Evolutionary conservation across 768 basidiomycete genomes (phyloP), one percentile per base, ranked within the genome.

Genomic region (Amanita molliuscula): DNA sequence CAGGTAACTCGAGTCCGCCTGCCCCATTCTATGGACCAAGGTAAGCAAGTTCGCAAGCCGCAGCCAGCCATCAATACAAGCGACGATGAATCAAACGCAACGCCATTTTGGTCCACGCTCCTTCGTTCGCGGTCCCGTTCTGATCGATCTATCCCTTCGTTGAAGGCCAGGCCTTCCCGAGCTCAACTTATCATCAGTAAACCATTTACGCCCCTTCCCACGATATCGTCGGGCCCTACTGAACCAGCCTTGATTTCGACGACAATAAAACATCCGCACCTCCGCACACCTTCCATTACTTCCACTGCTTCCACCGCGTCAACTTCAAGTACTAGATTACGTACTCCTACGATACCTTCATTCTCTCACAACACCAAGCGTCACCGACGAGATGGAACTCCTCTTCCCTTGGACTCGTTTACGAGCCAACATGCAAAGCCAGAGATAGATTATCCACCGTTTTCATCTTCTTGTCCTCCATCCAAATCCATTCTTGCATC

Each of bases 401-500:
- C 51, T 37, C 57, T 53, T 50, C 41, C 49, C 20, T 41, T 51
- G 11, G 53, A 58, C 49, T 59, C 57, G 38, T 57, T 59, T 42
- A 57, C 57, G 47, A 56, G 54, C 40, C 54, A 40, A 28, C 47
- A 46, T 40, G 26, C 41, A 23, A 53, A 54, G 11, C 48, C 40
- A 11, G 47, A 51, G n/a, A 49, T 55, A 28, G 54, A 49, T 21
- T 51, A 54, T 34, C 43, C 53, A 16, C 57, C 54, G n/a, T 47
- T 61, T 25, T 61, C 64, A 10, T 57, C 61, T 10, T 61, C 65
- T 7, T 64, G 61, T 35, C 64, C 72, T 11, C 72, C 73, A 4
- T 67, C 73, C 26, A 81, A 76, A 58, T 82, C 81, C 3, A 84
- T 83, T 50, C 70, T 84, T 36, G 69, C 72, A 20, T 79, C 73